phyloP scores from a whole-genome alignment of 257 asterid species.

The Salvia miltiorrhiza region DNA sequence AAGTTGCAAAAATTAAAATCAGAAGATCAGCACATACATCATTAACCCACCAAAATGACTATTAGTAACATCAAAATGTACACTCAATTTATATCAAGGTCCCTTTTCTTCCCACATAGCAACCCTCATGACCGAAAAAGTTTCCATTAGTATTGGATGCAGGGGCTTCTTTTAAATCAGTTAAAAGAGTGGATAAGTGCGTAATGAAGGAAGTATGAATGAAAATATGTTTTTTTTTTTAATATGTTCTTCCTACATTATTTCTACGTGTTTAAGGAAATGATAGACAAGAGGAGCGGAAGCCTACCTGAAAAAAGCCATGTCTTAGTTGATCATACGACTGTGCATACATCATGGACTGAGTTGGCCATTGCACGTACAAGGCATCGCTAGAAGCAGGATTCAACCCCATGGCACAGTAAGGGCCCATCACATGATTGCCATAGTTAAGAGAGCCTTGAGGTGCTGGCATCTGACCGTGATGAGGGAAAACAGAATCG shows the following conservation, averaged over 20 bases:
- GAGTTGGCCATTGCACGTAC: constrained; percentile 86
- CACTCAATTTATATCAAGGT: background rate
- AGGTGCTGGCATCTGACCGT: constrained; percentile 57
- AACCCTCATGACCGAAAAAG: too few species aligned
- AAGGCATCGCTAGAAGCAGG: constrained; percentile 60
- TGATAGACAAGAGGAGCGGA: background rate
- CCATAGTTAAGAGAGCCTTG: constrained; percentile 64
- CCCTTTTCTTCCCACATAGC: too few species aligned
- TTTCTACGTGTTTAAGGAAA: background rate
- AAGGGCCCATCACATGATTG: constrained; percentile 63
- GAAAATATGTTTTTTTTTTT: too few species aligned
- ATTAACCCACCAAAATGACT: background rate
- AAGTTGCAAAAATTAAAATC: background rate
- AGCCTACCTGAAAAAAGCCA: constrained; percentile 64
- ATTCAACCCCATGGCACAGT: constrained; percentile 62
- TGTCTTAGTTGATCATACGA: constrained; percentile 82
- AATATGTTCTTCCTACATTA: background rate
- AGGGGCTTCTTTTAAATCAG: background rate
- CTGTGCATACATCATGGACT: constrained; percentile 84
- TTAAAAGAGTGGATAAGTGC: background rate
- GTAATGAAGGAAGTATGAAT: background rate
- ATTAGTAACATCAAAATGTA: background rate
- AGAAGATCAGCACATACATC: background rate
- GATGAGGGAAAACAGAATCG: constrained; percentile 63
- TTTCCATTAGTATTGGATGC: background rate